These are phyloP conservation scores for Alternaria sp. DNA, from an alignment of 2,329 filamentous ascomycete genomes.

Conservation along the genomic window DNA sequence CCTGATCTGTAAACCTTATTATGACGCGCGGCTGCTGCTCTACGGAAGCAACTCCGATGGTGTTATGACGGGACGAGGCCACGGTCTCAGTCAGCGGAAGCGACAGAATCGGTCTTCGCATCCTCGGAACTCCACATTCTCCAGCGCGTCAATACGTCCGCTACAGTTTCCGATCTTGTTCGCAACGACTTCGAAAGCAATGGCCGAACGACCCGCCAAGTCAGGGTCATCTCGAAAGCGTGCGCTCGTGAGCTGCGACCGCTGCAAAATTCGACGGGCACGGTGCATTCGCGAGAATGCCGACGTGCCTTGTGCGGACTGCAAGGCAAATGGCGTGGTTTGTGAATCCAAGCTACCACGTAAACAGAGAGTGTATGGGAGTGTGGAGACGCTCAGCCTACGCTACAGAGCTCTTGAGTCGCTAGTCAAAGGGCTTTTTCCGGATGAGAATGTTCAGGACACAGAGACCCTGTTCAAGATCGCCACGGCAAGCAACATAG, in stretches of 20 bases:
- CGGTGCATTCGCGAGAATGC: constrained; percentile 40
- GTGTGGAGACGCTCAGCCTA: constrained; percentile 57
- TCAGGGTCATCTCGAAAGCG: constrained; percentile 36
- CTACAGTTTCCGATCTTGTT: constrained; percentile 2
- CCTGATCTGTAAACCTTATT: constrained; percentile 4
- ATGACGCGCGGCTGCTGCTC: constrained; percentile 10
- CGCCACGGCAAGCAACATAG: constrained; percentile 50
- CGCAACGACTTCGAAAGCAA: constrained; percentile 9
- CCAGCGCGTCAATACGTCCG: constrained; percentile 4
- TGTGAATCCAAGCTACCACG: constrained; percentile 57
- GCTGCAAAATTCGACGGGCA: constrained; percentile 42
- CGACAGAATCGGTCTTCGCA: constrained; percentile 3
- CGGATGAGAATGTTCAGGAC: constrained; percentile 51
- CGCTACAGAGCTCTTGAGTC: constrained; percentile 56
- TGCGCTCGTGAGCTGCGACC: constrained; percentile 44
- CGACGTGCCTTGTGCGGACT: constrained; percentile 51
- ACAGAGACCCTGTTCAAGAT: constrained; percentile 53
- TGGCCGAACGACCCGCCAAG: constrained; percentile 27
- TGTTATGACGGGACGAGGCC: constrained; percentile 4
- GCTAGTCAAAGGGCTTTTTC: constrained; percentile 54
- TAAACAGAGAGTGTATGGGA: constrained; percentile 58
- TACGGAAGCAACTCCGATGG: constrained; percentile 15
- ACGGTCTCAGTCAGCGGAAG: constrained; percentile 5
- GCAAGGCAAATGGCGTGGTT: constrained; percentile 49
- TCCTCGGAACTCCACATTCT: constrained; percentile 15